Evolutionary conservation across 106 monocot species (phyloP).

Genomic region (Xerophyta viscosa): DNA sequence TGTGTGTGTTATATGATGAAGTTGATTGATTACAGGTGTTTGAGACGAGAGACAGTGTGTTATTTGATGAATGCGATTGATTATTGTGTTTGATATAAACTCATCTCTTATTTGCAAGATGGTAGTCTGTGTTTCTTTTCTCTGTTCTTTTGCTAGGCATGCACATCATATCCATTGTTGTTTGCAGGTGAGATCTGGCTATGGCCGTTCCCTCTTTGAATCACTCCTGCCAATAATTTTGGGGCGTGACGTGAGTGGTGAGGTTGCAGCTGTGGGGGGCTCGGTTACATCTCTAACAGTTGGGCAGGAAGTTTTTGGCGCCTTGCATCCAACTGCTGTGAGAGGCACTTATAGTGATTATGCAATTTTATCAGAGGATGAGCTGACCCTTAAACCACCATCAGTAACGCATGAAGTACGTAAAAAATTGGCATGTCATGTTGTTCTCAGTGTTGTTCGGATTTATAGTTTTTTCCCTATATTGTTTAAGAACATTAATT

Average conservation of each 20-base stretch:
- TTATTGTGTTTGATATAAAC: no score
- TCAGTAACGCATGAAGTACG: slow-evolving; percentile 80
- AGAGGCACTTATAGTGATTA: slow-evolving; percentile 80
- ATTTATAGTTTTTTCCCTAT: neutral
- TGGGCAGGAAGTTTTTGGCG: slow-evolving; percentile 94
- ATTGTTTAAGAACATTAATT: neutral
- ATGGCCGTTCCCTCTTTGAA: slow-evolving; percentile 86
- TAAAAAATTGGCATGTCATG: no score
- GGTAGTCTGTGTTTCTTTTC: no score
- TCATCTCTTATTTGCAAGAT: no score
- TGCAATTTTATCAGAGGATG: slow-evolving; percentile 70
- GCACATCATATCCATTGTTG: no score
- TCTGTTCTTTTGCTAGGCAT: neutral
- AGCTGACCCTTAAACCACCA: slow-evolving; percentile 73
- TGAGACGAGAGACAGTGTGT: neutral
- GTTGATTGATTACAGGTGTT: neutral
- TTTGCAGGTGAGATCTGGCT: slow-evolving; percentile 87
- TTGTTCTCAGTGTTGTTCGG: neutral
- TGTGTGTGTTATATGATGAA: no score
- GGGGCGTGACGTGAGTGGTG: slow-evolving; percentile 94
- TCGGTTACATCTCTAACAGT: slow-evolving; percentile 58
- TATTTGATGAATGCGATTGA: neutral
- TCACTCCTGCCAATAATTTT: slow-evolving; percentile 76
- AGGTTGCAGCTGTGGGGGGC: slow-evolving; percentile 78
- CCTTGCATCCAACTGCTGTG: slow-evolving; percentile 83